A percentile compares a stretch with the other conserved stretches of the same genome.
Conservation (phyloP, 169 alveolate species). For the Cryptosporidium xiaoi region DNA sequence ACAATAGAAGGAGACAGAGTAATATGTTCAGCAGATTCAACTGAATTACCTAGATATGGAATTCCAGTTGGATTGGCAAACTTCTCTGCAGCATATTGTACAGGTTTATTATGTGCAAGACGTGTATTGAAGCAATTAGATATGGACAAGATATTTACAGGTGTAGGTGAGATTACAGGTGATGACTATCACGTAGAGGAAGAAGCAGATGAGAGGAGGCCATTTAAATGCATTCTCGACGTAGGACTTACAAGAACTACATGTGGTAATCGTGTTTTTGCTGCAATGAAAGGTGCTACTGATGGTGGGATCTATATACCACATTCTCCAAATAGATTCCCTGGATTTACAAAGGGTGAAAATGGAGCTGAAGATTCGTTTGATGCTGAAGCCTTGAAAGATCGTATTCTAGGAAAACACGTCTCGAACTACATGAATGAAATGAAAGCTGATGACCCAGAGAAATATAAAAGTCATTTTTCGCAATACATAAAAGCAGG, state of each 20-base stretch:
- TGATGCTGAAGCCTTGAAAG: conserved; percentile 97
- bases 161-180: conserved; percentile 94
- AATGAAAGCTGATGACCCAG: conserved; percentile 97
- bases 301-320: conserved; percentile 99
- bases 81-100: conserved; percentile 99
- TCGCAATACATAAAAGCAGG: conserved; percentile 92
- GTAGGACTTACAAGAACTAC: conserved; percentile 99
- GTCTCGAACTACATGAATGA: conserved; percentile 96
- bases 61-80: conserved; percentile 98
- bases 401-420: conserved; percentile 97
- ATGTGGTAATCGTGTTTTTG: conserved; percentile 99
- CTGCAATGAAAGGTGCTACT: conserved; percentile 99
- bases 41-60: conserved; percentile 97
- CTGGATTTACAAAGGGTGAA: conserved; percentile 92
- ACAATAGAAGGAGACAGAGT: conserved; percentile 98
- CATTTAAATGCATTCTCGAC: conserved; percentile 98
- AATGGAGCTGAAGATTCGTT: conserved; percentile 91
- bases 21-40: conserved; percentile 96
- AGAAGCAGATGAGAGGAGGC: conserved; percentile 95
- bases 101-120: conserved; percentile 98
- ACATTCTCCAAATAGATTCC: conserved; percentile 99
- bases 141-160: conserved; percentile 92
- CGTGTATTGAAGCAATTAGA: conserved; percentile 94
- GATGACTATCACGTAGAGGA: conserved; percentile 95
- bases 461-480: conserved; percentile 94